phyloP scores from a whole-genome alignment of 352 stramenopile genomes.

The Lagenidium giganteum region DNA sequence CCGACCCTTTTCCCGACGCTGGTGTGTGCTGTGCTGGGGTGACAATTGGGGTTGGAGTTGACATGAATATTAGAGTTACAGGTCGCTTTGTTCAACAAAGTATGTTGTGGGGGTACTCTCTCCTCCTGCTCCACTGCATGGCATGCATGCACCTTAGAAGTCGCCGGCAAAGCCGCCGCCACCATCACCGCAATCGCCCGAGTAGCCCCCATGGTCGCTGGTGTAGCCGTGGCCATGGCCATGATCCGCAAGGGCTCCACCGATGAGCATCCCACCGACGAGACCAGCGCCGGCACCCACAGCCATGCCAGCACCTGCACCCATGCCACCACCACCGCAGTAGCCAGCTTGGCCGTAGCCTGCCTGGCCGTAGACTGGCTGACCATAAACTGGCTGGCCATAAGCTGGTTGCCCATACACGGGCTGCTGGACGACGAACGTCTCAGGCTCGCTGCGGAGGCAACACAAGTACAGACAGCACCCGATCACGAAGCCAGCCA shows the following conservation, averaged over 20 bases:
- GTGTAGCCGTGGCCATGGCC: slow-evolving; percentile 3
- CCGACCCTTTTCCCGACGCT: too few relatives aligned
- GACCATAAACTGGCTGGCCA: not conserved
- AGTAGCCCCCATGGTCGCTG: slow-evolving; percentile 1
- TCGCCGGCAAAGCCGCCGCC: slow-evolving; percentile 16
- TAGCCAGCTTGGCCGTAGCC: slow-evolving; percentile 10
- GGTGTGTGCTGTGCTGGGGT: too few relatives aligned
- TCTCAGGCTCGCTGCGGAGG: slow-evolving; percentile 20
- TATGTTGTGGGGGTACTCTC: too few relatives aligned
- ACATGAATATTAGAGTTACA: too few relatives aligned
- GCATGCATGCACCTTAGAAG: too few relatives aligned
- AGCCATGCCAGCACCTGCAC: slow-evolving; percentile 34
- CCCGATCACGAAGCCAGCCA: slow-evolving; percentile 24
- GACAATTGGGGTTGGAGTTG: too few relatives aligned
- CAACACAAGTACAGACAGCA: slow-evolving; percentile 24
- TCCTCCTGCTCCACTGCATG: too few relatives aligned
- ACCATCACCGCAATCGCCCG: slow-evolving; percentile 2
- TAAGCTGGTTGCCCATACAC: not conserved
- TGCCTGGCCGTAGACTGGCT: slow-evolving; percentile 16
- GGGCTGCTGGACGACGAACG: slow-evolving; percentile 20
- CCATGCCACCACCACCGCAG: slow-evolving; percentile 29
- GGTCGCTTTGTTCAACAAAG: too few relatives aligned
- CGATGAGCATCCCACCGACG: slow-evolving; percentile 37
- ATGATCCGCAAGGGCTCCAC: slow-evolving; percentile 29
- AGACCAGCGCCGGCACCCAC: slow-evolving; percentile 42